phyloP scores from a whole-genome alignment of 176 grass and related monocot genomes.

The Juncus inflexus region DNA sequence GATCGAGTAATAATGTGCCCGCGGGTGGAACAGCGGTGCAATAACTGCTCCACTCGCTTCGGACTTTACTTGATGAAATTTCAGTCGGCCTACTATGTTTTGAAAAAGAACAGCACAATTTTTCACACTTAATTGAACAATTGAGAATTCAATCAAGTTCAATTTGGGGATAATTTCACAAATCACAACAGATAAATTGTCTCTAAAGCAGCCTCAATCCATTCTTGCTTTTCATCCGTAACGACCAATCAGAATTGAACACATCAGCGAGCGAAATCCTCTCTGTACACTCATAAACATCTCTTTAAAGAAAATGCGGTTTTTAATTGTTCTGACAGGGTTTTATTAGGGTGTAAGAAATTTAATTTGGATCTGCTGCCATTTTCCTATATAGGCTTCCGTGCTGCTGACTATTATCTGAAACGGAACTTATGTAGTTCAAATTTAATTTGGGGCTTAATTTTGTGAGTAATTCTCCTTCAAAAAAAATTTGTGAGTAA shows the following conservation, averaged over 20 bases:
- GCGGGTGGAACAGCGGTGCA: no score
- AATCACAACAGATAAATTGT: slow-evolving; percentile 20
- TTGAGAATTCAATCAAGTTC: not conserved
- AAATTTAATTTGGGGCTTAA: slow-evolving; percentile 34
- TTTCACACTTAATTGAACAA: not conserved
- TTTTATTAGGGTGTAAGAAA: slow-evolving; percentile 31
- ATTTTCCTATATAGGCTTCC: slow-evolving; percentile 63
- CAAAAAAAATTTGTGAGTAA: slow-evolving; percentile 41
- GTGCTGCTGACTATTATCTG: slow-evolving; percentile 66
- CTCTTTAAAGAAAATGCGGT: slow-evolving; percentile 32
- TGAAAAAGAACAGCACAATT: not conserved
- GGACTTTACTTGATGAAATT: no score
- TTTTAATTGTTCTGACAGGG: slow-evolving; percentile 34
- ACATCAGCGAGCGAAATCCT: no score
- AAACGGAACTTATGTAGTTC: slow-evolving; percentile 44
- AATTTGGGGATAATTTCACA: not conserved
- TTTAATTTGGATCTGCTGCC: slow-evolving; percentile 21
- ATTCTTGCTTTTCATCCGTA: no score
- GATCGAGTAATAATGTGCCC: no score
- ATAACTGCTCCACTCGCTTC: no score
- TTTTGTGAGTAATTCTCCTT: slow-evolving; percentile 40
- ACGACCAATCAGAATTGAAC: no score
- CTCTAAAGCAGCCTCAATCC: no score
- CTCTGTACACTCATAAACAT: no score
- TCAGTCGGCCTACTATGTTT: no score